phyloP scores from a whole-genome alignment of 768 basidiomycete genomes.

The Saitozyma podzolica region DNA sequence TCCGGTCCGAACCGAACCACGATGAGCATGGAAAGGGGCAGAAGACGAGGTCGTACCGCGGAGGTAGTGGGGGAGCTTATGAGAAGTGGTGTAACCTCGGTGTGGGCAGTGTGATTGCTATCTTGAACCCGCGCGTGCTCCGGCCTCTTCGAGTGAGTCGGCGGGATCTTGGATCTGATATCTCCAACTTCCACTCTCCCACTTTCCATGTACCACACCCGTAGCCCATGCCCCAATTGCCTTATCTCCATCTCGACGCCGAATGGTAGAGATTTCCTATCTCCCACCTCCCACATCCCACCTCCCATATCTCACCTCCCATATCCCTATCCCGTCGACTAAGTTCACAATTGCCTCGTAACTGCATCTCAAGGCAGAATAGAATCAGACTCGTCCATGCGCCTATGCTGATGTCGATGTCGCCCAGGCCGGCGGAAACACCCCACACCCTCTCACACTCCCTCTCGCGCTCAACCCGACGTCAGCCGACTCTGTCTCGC shows the following conservation, averaged over 20 bases:
- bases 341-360: no score
- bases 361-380: not conserved
- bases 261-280: no score
- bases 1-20: conserved; percentile 52
- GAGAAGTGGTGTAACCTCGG: conserved; percentile 75
- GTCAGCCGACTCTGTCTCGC: conserved; percentile 72
- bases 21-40: conserved; percentile 60
- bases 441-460: conserved; percentile 75
- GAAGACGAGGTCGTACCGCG: conserved; percentile 66
- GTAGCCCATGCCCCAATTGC: no score
- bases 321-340: no score
- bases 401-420: not conserved
- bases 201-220: no score
- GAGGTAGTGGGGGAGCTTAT: conserved; percentile 90
- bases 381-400: no score
- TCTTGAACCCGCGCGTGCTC: conserved; percentile 82
- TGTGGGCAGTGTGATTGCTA: conserved; percentile 84
- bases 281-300: no score
- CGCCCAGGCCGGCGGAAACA: conserved; percentile 48
- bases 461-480: conserved; percentile 85
- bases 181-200: no score
- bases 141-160: conserved; percentile 76
- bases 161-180: no score
- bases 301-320: no score
- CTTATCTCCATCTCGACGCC: no score